Evolutionary conservation across 768 basidiomycete genomes (phyloP), one percentile per base, ranked within the genome.

Genomic region (Coprinellus micaceus): DNA sequence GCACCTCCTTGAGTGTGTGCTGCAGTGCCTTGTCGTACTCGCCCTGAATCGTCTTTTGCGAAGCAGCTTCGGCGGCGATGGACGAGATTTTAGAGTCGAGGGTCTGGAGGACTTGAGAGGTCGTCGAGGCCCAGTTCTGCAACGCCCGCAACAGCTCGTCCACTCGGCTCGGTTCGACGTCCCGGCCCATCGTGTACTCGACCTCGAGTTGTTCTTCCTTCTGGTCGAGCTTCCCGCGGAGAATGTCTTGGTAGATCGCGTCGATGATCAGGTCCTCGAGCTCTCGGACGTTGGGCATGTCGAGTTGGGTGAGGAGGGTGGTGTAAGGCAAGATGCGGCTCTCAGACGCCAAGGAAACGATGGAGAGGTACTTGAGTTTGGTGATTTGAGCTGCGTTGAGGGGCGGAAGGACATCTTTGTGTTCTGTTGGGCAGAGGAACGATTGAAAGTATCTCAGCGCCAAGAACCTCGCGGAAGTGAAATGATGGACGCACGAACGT

Each of bases 211-310:
- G 87, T 60, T 86, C 83, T 63, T 91, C 82, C 67, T 91, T 91
- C 72, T 98, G 96, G 71, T 98, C 94, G 48, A 99, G 86, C 66
- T 91, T 94, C 10, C 94, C 96, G 49, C 85, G 84, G 36, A 99
- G 78, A 37, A 97, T 76, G 67, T 92, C 89, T 39, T 91, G 84
- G 72, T 98, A 98, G 70, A 98, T 94, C 11, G 90, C 90, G 64
- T 98, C 94, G 69, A 99, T 98, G 67, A 98, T 91, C 60, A 98
- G 84, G 71, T 98, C 95, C 69, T 99, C 96, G 2, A 99, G 85
- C 55, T 90, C 90, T 53, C 95, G 87, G 56, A 95, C 84, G 4
- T 82, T 85, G 2, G 84, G 77, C 70, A 96, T 80, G 48, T 91
- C 82, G 19, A 99, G 81, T 2, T 80, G 74, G 50, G 81, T 67